A percentile compares a stretch with the other conserved stretches of the same genome.
Evolutionary conservation across 352 stramenopile species (phyloP).

Genomic region (Phytopythium oedochilum): DNA sequence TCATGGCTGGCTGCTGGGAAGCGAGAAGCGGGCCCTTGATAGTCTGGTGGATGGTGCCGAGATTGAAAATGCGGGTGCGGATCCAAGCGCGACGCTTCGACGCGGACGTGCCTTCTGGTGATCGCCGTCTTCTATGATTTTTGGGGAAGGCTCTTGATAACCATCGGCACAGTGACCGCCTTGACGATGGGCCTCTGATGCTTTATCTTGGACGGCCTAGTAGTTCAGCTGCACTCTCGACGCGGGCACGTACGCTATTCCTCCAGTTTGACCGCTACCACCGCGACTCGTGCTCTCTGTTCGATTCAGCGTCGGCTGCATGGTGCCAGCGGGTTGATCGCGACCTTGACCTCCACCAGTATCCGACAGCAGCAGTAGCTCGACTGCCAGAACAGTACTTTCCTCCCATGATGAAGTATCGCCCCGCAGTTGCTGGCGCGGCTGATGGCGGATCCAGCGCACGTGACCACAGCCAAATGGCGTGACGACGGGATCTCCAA

Average conservation of each 20-base stretch:
- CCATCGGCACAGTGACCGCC: no score
- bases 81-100: no score
- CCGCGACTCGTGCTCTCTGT: neutral
- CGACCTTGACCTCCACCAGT: neutral
- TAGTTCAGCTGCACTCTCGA: constrained; percentile 7
- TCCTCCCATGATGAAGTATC: neutral
- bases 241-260: constrained; percentile 3
- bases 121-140: no score
- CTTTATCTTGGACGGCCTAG: neutral
- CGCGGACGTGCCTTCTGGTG: no score
- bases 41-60: neutral
- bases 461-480: constrained; percentile 60
- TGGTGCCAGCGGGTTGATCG: neutral
- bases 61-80: neutral
- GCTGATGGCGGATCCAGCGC: constrained; percentile 14
- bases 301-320: neutral
- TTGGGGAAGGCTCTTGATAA: neutral
- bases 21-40: neutral
- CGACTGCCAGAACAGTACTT: neutral
- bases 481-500: constrained; percentile 63
- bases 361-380: constrained; percentile 2
- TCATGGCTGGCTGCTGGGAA: neutral
- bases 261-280: neutral
- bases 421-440: neutral
- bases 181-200: no score